Evolutionary conservation across 805 yeast species (phyloP).

Genomic region (Wickerhamomyces xylosicus): DNA sequence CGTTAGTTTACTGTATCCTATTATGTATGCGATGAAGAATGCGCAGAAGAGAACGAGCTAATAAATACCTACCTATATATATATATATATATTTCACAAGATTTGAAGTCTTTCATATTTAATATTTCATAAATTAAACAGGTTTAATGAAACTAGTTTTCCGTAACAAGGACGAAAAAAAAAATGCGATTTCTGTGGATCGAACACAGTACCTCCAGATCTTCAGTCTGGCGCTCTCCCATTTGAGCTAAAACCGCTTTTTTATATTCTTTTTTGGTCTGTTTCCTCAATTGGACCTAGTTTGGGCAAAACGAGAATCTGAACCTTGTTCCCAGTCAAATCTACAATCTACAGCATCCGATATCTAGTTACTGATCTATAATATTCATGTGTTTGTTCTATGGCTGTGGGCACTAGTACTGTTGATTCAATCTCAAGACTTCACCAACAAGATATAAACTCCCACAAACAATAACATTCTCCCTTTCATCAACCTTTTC

Average conservation of each 20-base stretch:
- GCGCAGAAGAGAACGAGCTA: conserved; percentile 13
- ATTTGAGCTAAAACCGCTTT: conserved; percentile 12
- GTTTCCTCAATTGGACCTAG: no score
- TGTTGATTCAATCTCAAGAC: conserved; percentile 24
- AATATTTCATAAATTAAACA: no score
- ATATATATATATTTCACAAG: no score
- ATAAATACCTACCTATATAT: no score
- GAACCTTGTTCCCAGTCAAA: no score
- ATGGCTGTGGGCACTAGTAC: no score
- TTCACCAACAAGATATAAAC: conserved; percentile 58
- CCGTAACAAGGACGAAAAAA: conserved; percentile 2
- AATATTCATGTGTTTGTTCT: no score
- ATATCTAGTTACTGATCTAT: neutral
- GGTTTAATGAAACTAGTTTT: no score
- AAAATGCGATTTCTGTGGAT: conserved; percentile 41
- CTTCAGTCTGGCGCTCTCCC: conserved; percentile 8
- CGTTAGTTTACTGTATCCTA: conserved; percentile 16
- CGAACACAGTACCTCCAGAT: conserved; percentile 1
- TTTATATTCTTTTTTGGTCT: no score
- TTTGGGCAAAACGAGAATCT: no score
- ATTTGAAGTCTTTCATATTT: no score
- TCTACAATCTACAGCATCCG: neutral
- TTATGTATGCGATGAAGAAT: conserved; percentile 23
- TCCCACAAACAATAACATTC: conserved; percentile 52
- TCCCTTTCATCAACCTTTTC: conserved; percentile 11